Conservation (phyloP, 2,329 filamentous ascomycete genomes). For the Alternaria atra region DNA sequence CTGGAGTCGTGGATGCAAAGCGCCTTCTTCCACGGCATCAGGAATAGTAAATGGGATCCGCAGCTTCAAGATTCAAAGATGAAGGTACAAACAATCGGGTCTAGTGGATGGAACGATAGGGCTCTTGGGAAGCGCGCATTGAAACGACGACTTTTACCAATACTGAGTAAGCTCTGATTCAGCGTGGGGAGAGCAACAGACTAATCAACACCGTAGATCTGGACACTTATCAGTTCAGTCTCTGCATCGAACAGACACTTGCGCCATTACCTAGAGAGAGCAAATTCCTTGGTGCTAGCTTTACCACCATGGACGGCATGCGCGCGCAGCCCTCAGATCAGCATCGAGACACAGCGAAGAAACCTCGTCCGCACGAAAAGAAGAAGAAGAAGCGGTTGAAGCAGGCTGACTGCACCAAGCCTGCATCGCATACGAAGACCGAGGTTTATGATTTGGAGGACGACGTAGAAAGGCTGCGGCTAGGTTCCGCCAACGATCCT, state of each 20-base stretch:
- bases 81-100: background rate
- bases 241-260: background rate
- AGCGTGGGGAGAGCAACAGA: background rate
- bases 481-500: background rate
- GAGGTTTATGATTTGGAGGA: background rate
- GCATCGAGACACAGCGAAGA: background rate
- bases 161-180: constrained; percentile 7
- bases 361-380: background rate
- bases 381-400: background rate
- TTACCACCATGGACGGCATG: background rate
- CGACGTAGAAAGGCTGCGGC: background rate
- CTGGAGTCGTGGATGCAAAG: constrained; percentile 5
- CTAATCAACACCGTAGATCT: constrained; percentile 5
- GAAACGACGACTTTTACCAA: background rate
- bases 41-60: background rate
- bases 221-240: constrained; percentile 3
- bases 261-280: background rate
- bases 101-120: background rate
- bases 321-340: background rate
- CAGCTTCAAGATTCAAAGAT: background rate
- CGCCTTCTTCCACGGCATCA: constrained; percentile 17
- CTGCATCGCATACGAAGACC: background rate
- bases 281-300: background rate
- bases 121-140: background rate
- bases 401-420: background rate